phyloP scores from a whole-genome alignment of 768 basidiomycete species.

The Calocybe gangraenosa region DNA sequence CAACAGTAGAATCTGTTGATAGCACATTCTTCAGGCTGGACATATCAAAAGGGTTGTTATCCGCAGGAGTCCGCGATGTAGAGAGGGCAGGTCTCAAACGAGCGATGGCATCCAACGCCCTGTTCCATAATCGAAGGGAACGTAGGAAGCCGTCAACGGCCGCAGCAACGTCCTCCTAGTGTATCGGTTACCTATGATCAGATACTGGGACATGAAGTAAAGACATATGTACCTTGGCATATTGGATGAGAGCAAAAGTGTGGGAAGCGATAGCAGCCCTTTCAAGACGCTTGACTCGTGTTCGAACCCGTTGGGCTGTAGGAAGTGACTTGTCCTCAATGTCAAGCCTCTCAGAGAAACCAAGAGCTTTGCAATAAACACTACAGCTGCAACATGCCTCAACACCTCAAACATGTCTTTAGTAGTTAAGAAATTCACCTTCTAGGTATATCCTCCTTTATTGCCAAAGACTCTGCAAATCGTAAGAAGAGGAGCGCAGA shows the following conservation, averaged over 20 bases:
- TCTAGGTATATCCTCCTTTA: conserved; percentile 51
- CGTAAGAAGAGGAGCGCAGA: conserved; percentile 55
- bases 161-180: conserved; percentile 56
- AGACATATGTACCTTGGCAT: conserved; percentile 46
- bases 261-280: conserved; percentile 69
- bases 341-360: conserved; percentile 36
- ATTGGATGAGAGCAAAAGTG: conserved; percentile 66
- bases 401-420: not conserved
- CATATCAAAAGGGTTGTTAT: conserved; percentile 62
- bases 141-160: conserved; percentile 60
- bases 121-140: conserved; percentile 75
- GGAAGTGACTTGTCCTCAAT: conserved; percentile 44
- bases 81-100: conserved; percentile 45
- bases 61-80: conserved; percentile 11
- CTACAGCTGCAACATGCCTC: conserved; percentile 30
- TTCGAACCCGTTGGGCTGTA: conserved; percentile 53
- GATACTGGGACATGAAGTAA: not conserved
- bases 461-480: conserved; percentile 62
- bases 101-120: conserved; percentile 64
- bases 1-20: conserved; percentile 21
- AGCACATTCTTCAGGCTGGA: conserved; percentile 38
- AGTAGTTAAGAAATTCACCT: conserved; percentile 39
- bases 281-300: conserved; percentile 57
- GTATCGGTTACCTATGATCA: conserved; percentile 1
- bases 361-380: conserved; percentile 59